phyloP scores from a whole-genome alignment of 2,329 filamentous ascomycete species.

The Neonectria ditissima region DNA sequence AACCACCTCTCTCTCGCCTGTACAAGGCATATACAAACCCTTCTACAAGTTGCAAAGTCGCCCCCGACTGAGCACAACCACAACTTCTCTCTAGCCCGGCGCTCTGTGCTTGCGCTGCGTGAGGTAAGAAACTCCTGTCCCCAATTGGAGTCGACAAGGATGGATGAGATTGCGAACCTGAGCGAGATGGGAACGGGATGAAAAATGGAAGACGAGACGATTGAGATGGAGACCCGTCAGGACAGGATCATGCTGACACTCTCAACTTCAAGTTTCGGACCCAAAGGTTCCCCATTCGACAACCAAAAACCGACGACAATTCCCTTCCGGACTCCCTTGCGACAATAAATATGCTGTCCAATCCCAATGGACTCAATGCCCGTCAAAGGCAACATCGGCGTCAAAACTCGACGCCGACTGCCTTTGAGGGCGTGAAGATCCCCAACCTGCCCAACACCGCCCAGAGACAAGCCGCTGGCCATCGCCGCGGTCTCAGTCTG shows the following conservation, averaged over 20 bases:
- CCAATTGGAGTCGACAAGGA: background rate
- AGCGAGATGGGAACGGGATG: no score
- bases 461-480: conserved; percentile 61
- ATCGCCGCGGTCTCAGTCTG: conserved; percentile 87
- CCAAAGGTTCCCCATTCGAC: conserved; percentile 62
- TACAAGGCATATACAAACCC: conserved; percentile 46
- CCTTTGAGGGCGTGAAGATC: conserved; percentile 81
- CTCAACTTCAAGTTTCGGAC: conserved; percentile 55
- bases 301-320: conserved; percentile 64
- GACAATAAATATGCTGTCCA: conserved; percentile 80
- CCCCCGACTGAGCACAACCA: conserved; percentile 62
- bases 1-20: conserved; percentile 45
- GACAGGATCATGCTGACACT: conserved; percentile 11
- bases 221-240: background rate
- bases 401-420: conserved; percentile 86
- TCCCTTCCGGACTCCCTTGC: conserved; percentile 76
- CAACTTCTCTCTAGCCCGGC: conserved; percentile 71
- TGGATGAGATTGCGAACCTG: background rate
- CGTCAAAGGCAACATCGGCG: conserved; percentile 73
- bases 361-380: conserved; percentile 78
- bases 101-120: conserved; percentile 85
- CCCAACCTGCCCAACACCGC: conserved; percentile 69
- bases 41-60: conserved; percentile 51
- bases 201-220: background rate
- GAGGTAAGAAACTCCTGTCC: conserved; percentile 65